These are phyloP conservation scores for Cladorrhinum samala DNA, from an alignment of 495 filamentous ascomycete species.

Conservation along the genomic window DNA sequence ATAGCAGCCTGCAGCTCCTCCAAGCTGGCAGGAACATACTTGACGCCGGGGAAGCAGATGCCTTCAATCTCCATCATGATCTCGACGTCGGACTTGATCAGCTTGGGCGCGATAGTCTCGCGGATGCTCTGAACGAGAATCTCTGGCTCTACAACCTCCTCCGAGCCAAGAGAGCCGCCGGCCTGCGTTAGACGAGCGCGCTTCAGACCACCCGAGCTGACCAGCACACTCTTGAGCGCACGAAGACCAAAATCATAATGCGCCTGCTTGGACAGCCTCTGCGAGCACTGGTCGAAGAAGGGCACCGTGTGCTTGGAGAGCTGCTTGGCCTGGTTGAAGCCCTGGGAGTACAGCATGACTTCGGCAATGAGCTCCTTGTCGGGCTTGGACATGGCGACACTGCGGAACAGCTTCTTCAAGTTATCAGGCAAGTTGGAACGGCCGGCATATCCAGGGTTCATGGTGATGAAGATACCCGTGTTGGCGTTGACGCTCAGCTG, in stretches of 20 bases:
- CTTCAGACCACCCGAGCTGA: slow-evolving; percentile 94
- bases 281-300: slow-evolving; percentile 89
- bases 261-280: slow-evolving; percentile 82
- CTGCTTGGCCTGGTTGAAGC: slow-evolving; percentile 90
- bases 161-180: slow-evolving; percentile 52
- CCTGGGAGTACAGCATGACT: slow-evolving; percentile 99
- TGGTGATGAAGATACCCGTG: slow-evolving; percentile 98
- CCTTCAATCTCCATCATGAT: slow-evolving; percentile 79
- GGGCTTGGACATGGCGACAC: slow-evolving; percentile 98
- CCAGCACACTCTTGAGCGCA: slow-evolving; percentile 95
- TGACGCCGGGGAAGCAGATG: slow-evolving; percentile 83
- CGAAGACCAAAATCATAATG: slow-evolving; percentile 98
- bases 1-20: slow-evolving; percentile 75
- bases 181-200: slow-evolving; percentile 63
- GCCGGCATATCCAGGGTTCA: slow-evolving; percentile 99
- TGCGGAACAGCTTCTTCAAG: slow-evolving; percentile 97
- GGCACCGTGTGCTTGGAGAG: slow-evolving; percentile 92
- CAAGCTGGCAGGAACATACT: slow-evolving; percentile 85
- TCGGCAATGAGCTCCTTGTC: slow-evolving; percentile 99
- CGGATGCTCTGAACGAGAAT: slow-evolving; percentile 98
- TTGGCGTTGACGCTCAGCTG: slow-evolving; percentile 80
- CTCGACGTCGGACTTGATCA: slow-evolving; percentile 84
- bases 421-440: slow-evolving; percentile 98
- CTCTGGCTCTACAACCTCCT: slow-evolving; percentile 83
- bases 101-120: slow-evolving; percentile 95